Percentiles rank a stretch among this genome's conserved stretches.
phyloP scores from a whole-genome alignment of 371 early-diverging fungal genomes.

The Syncephalastrum contaminatum region DNA sequence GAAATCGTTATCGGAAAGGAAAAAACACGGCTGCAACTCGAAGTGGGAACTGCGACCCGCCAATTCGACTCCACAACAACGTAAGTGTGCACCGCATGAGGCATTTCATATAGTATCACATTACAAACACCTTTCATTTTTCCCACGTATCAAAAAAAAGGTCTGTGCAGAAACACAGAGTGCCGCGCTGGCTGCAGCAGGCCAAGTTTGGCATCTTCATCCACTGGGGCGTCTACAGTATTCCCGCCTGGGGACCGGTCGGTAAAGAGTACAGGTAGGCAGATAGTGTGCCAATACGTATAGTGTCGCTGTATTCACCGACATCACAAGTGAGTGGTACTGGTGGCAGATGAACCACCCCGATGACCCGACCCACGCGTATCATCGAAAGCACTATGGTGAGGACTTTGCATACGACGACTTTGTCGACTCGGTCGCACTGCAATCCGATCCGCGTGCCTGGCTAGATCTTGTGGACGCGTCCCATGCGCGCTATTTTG shows the following conservation, averaged over 20 bases:
- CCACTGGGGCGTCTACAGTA: constrained; percentile 37
- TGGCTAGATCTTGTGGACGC: constrained; percentile 31
- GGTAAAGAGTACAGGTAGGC: constrained; percentile 19
- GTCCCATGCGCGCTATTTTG: constrained; percentile 32
- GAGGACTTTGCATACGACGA: constrained; percentile 30
- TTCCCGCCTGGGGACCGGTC: constrained; percentile 39
- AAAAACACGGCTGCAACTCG: neutral
- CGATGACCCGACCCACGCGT: constrained; percentile 21
- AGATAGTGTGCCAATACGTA: no score
- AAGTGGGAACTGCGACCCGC: neutral
- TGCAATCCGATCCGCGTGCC: constrained; percentile 16
- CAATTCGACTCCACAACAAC: neutral
- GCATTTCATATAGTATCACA: no score
- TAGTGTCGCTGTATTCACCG: no score
- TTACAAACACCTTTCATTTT: constrained; percentile 1
- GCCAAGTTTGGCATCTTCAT: constrained; percentile 42
- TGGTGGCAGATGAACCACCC: constrained; percentile 33
- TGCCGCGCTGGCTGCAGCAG: constrained; percentile 27
- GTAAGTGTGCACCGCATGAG: constrained; percentile 1
- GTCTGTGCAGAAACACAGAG: constrained; percentile 20
- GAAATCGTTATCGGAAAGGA: neutral
- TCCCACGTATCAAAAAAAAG: constrained; percentile 7
- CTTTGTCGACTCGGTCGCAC: constrained; percentile 12
- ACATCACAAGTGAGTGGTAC: constrained; percentile 29
- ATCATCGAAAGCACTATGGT: constrained; percentile 27